Evolutionary conservation across 2,329 filamentous ascomycete genomes (phyloP).

Genomic region (Anthostomella pinea): DNA sequence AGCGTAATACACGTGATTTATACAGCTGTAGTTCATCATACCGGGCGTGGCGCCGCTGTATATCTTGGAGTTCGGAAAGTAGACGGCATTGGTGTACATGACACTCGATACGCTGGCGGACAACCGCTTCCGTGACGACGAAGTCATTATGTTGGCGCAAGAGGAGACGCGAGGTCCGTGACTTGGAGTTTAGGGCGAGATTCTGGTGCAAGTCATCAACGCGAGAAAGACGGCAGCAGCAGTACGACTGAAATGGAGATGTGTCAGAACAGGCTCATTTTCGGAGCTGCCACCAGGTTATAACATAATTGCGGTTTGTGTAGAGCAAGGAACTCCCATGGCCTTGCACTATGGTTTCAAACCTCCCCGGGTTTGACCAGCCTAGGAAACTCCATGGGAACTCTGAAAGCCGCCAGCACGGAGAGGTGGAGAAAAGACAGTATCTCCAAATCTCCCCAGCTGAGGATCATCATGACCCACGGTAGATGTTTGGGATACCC

Average conservation of each 20-base stretch:
- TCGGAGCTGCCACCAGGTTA: constrained; percentile 13
- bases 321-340: constrained; percentile 10
- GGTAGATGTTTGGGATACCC: constrained; percentile 22
- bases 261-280: constrained; percentile 15
- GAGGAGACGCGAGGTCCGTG: neutral
- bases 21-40: constrained; percentile 69
- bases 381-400: constrained; percentile 21
- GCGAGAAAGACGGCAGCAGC: too few species aligned
- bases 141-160: constrained; percentile 39
- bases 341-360: constrained; percentile 15
- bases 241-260: too few species aligned
- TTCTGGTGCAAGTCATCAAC: neutral
- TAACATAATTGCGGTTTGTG: constrained; percentile 7
- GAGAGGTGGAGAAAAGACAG: constrained; percentile 24
- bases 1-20: constrained; percentile 81
- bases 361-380: constrained; percentile 12
- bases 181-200: too few species aligned
- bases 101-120: constrained; percentile 45
- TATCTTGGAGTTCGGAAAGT: constrained; percentile 78
- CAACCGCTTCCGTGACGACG: constrained; percentile 43
- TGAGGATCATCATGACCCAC: constrained; percentile 9
- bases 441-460: constrained; percentile 20
- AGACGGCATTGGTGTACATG: constrained; percentile 71
- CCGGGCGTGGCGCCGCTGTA: constrained; percentile 72
- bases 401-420: constrained; percentile 19